These are phyloP conservation scores for Acer yangbiense DNA, from an alignment of 345 rosid genomes.

Conservation along the genomic window DNA sequence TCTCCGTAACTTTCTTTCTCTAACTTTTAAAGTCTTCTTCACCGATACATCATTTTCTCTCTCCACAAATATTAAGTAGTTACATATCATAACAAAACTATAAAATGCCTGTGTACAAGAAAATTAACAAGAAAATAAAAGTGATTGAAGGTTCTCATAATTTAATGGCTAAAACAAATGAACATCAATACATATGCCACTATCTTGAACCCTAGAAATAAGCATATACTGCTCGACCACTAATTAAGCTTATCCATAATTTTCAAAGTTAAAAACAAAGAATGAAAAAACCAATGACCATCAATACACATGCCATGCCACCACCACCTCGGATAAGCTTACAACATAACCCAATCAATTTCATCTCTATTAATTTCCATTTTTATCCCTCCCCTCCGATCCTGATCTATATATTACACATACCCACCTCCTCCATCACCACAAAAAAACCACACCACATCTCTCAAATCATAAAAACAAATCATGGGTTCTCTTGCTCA, in stretches of 20 bases:
- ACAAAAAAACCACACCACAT: no score
- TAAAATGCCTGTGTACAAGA: no score
- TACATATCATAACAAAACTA: no score
- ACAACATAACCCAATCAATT: no score
- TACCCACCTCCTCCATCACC: not conserved
- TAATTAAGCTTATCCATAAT: not conserved
- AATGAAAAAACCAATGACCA: not conserved
- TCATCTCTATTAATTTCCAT: not conserved
- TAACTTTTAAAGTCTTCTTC: no score
- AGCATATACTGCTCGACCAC: not conserved
- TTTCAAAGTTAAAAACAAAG: not conserved
- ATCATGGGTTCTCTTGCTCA: constrained; percentile 58
- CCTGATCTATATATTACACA: not conserved
- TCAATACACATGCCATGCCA: not conserved
- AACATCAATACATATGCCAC: not conserved
- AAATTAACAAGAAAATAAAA: no score
- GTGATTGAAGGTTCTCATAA: no score
- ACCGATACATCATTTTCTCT: no score
- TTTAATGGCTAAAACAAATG: no score
- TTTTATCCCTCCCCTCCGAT: not conserved
- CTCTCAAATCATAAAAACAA: not conserved
- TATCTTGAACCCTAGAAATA: not conserved
- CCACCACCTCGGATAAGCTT: not conserved
- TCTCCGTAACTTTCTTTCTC: no score
- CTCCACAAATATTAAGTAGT: no score